These are phyloP conservation scores for Papilionanthe hybrid DNA, from an alignment of 116 monocot genomes.

Conservation along the genomic window DNA sequence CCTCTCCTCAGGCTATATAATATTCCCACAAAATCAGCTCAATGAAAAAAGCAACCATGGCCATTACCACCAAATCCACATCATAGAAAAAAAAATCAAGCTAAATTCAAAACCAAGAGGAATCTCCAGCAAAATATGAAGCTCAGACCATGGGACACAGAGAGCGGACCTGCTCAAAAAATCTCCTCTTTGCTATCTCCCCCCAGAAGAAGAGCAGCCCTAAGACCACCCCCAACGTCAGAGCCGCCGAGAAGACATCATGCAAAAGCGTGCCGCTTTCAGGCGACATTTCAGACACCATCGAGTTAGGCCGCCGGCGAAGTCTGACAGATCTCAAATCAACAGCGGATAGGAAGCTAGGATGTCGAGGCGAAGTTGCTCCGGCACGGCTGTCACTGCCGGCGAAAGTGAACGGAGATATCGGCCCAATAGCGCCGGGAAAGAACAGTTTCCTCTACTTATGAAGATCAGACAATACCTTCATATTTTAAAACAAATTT, in stretches of 20 bases:
- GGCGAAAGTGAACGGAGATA: not conserved
- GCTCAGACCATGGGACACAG: not conserved
- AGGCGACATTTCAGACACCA: slow-evolving; percentile 9
- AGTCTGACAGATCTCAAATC: not conserved
- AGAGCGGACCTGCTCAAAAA: slow-evolving; percentile 65
- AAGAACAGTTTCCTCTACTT: not conserved
- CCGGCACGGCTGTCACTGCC: not conserved
- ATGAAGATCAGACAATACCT: too few species aligned
- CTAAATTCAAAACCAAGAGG: not conserved
- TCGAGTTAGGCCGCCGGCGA: not conserved
- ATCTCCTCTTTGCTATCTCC: slow-evolving; percentile 65
- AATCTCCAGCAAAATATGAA: not conserved
- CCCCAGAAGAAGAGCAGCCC: slow-evolving; percentile 72
- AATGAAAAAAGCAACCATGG: not conserved
- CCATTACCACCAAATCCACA: not conserved
- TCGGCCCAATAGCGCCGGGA: not conserved
- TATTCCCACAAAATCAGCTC: not conserved
- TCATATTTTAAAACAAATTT: too few species aligned
- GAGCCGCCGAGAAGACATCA: slow-evolving; percentile 41
- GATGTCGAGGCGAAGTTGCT: not conserved
- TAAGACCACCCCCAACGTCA: slow-evolving; percentile 47
- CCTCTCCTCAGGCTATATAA: not conserved
- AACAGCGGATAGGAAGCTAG: not conserved
- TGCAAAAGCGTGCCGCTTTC: slow-evolving; percentile 19
- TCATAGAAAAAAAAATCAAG: not conserved